Evolutionary conservation across 768 basidiomycete genomes (phyloP), one percentile per base, ranked within the genome.

Genomic region (Symmetrospora coprosmae): DNA sequence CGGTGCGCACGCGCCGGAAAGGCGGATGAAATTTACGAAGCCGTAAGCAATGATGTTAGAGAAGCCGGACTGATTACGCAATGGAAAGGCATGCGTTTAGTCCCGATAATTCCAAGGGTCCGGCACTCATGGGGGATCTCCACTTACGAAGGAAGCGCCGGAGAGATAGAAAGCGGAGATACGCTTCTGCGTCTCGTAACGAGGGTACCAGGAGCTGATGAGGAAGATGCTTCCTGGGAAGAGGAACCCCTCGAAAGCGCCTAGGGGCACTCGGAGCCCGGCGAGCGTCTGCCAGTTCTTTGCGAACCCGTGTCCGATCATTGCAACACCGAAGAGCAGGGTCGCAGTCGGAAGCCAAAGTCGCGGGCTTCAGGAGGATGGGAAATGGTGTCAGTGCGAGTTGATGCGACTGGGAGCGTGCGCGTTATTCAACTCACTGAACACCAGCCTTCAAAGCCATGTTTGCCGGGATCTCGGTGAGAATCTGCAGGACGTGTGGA

Each of bases 271-370:
- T 19, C 56, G 25, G 28, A 23, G 37, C 27, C 19, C 56, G 21
- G 33, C 19, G 11, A 59, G 43, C 14, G 5, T 25, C 7, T 16
- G 6, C 56, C 56, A 59, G n/a, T 11, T 30, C 43, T 45, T 59
- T 4, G 25, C 39, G 34, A 59, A 59, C 19, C 56, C 56, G 25
- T 31, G 28, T 5, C 56, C 56, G 33, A 59, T 31, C 25, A 37
- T 59, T 7, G 37, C 56, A 13, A 23, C 25, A 3, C 56, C 56
- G 40, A 45, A 59, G 31, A 25, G 31, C 17, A 47, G 13, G 46
- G 25, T 27, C 28, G 37, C 37, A 43, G 33, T 27, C 8, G 47
- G 13, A 27, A 49, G 47, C 28, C 16, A 31, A 19, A 23, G 11
- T 23, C 47, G 23, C 13, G 47, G 27, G 16, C 47, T 31, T 27